Percentiles rank a stretch among this genome's conserved stretches.
These are phyloP conservation scores for Alternaria panax DNA, from an alignment of 2,329 filamentous ascomycete genomes.

Conservation along the genomic window DNA sequence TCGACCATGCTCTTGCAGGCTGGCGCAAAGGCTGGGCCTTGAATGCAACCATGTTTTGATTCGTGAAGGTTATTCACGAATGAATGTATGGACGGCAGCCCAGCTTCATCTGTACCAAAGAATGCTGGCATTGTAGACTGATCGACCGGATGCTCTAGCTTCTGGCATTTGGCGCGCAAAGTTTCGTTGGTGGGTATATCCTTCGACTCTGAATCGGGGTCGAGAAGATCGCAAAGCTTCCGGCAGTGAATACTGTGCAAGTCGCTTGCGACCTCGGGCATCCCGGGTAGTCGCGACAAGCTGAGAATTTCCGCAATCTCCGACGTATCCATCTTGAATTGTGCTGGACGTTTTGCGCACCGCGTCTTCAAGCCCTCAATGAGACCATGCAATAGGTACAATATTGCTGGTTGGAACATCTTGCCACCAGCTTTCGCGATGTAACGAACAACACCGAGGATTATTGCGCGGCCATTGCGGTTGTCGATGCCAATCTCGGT, in stretches of 20 bases:
- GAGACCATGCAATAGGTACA: conserved; percentile 55
- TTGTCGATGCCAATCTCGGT: conserved; percentile 9
- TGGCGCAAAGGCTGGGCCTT: conserved; percentile 36
- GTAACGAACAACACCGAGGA: conserved; percentile 46
- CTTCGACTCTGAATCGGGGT: not conserved
- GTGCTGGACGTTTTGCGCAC: not conserved
- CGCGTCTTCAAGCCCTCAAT: conserved; percentile 39
- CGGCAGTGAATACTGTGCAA: conserved; percentile 43
- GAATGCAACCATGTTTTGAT: conserved; percentile 41
- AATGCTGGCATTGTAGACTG: not conserved
- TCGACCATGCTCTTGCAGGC: conserved; percentile 35
- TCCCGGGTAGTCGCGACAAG: conserved; percentile 47
- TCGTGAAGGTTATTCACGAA: conserved; percentile 36
- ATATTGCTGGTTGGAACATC: conserved; percentile 52
- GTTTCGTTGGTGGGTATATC: conserved; percentile 29
- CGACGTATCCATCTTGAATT: not conserved
- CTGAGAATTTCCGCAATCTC: conserved; percentile 47
- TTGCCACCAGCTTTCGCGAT: conserved; percentile 44
- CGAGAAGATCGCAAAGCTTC: conserved; percentile 31
- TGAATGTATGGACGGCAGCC: conserved; percentile 20
- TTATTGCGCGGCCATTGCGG: conserved; percentile 23
- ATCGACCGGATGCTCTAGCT: conserved; percentile 8
- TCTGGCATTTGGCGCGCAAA: conserved; percentile 19
- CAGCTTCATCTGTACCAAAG: not conserved
- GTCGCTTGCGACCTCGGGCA: conserved; percentile 55